Percentiles rank a stretch among this genome's conserved stretches.
These are phyloP conservation scores for Thelonectria blattea DNA, from an alignment of 2,329 filamentous ascomycete genomes.

Conservation along the genomic window DNA sequence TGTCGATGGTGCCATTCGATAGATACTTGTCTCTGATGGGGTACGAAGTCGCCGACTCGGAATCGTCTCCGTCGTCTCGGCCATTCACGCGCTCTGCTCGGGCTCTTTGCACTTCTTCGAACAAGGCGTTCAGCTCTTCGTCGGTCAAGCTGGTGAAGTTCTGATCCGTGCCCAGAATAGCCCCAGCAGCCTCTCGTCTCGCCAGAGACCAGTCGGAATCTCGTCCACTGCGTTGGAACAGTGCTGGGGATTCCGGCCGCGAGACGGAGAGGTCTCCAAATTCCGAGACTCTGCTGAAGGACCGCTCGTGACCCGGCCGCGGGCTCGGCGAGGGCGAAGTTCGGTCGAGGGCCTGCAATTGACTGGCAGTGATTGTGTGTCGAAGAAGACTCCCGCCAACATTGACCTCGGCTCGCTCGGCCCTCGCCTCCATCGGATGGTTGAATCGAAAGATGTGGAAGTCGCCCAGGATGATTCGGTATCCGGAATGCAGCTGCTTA, in stretches of 20 bases:
- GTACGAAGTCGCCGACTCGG: slow-evolving; percentile 87
- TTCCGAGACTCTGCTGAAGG: slow-evolving; percentile 82
- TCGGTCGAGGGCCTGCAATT: slow-evolving; percentile 64
- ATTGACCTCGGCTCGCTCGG: slow-evolving; percentile 79
- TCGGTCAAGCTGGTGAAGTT: slow-evolving; percentile 90
- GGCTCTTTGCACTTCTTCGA: slow-evolving; percentile 91
- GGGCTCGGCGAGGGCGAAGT: slow-evolving; percentile 66
- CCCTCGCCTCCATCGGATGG: slow-evolving; percentile 92
- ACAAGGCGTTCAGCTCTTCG: slow-evolving; percentile 90
- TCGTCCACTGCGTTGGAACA: slow-evolving; percentile 66
- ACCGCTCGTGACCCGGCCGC: slow-evolving; percentile 75
- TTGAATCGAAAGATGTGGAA: slow-evolving; percentile 99
- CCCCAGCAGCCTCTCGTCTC: slow-evolving; percentile 88
- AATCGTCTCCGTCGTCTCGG: slow-evolving; percentile 85
- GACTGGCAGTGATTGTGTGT: slow-evolving; percentile 74
- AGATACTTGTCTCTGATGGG: slow-evolving; percentile 92
- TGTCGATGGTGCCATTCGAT: slow-evolving; percentile 92
- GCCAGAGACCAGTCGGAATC: slow-evolving; percentile 97
- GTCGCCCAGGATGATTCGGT: slow-evolving; percentile 93
- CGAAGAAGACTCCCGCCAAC: slow-evolving; percentile 77
- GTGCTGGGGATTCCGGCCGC: slow-evolving; percentile 79
- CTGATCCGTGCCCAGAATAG: slow-evolving; percentile 87
- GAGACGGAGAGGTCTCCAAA: slow-evolving; percentile 70
- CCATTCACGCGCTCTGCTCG: slow-evolving; percentile 75
- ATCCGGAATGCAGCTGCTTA: slow-evolving; percentile 86